phyloP scores from a whole-genome alignment of 2,329 filamentous ascomycete species.

The Ophiostoma perfectum region DNA sequence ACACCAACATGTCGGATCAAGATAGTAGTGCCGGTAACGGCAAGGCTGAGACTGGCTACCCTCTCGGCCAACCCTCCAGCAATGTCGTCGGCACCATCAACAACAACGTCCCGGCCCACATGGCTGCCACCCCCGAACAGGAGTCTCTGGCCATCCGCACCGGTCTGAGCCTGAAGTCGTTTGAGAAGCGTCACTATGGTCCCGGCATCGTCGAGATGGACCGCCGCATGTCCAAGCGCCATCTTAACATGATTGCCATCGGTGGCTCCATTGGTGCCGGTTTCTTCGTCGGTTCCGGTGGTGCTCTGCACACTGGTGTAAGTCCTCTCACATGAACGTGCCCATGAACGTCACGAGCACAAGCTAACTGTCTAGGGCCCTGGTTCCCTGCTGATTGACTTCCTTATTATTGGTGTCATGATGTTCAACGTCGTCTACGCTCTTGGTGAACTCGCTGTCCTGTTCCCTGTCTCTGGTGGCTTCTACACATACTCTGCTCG shows the following conservation, averaged over 20 bases:
- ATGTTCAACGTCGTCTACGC: conserved; percentile 59
- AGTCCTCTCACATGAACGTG: conserved; percentile 24
- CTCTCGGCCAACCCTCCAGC: neutral
- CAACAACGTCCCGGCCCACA: neutral
- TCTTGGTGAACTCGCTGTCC: conserved; percentile 52
- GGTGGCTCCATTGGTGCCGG: conserved; percentile 54
- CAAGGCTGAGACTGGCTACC: conserved; percentile 2
- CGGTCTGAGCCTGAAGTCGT: conserved; percentile 40
- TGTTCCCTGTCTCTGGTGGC: conserved; percentile 53
- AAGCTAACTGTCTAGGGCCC: conserved; percentile 34
- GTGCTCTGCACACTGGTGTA: conserved; percentile 45
- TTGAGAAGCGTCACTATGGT: conserved; percentile 38
- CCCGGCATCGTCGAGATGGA: conserved; percentile 37
- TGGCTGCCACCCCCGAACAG: conserved; percentile 23
- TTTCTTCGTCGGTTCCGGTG: conserved; percentile 56
- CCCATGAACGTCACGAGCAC: no score
- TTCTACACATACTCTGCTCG: conserved; percentile 54
- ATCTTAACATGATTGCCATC: conserved; percentile 29
- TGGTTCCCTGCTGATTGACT: conserved; percentile 43
- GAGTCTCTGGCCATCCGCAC: conserved; percentile 37
- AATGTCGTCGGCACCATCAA: conserved; percentile 9
- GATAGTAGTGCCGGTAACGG: neutral
- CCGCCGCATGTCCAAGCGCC: conserved; percentile 30
- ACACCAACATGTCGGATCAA: conserved; percentile 7
- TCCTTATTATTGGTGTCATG: conserved; percentile 54